A percentile compares a stretch with the other conserved stretches of the same genome.
These are phyloP conservation scores for Teunomyces kruisii DNA, from an alignment of 805 yeast species.

Conservation along the genomic window DNA sequence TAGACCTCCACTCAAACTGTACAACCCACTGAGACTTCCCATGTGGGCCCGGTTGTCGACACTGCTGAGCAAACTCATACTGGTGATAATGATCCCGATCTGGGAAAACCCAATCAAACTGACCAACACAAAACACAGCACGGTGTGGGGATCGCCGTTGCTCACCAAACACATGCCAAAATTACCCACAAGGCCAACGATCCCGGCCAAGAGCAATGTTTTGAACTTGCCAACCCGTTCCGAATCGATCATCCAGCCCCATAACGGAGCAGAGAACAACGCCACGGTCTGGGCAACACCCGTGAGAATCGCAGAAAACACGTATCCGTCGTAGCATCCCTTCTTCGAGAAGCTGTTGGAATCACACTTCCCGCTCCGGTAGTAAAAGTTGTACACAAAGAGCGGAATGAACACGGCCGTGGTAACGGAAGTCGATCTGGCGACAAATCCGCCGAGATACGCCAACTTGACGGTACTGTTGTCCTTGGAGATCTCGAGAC, in stretches of 20 bases:
- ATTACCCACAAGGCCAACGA: constrained; percentile 46
- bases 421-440: constrained; percentile 62
- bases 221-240: constrained; percentile 26
- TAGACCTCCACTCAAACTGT: constrained; percentile 65
- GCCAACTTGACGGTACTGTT: constrained; percentile 32
- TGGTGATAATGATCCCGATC: constrained; percentile 59
- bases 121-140: constrained; percentile 40
- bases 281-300: constrained; percentile 65
- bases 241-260: constrained; percentile 58
- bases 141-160: constrained; percentile 33
- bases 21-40: constrained; percentile 71
- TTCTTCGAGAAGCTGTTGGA: constrained; percentile 18
- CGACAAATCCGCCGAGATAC: constrained; percentile 59
- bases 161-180: constrained; percentile 26
- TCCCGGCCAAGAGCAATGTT: constrained; percentile 36
- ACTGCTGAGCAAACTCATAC: constrained; percentile 55
- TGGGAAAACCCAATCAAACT: constrained; percentile 56
- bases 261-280: constrained; percentile 59
- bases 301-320: constrained; percentile 64
- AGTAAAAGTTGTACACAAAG: constrained; percentile 57
- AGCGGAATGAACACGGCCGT: constrained; percentile 63
- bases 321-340: constrained; percentile 61
- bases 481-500: constrained; percentile 11
- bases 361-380: constrained; percentile 49
- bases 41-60: constrained; percentile 42